Percentiles rank a stretch among this genome's conserved stretches.
These are phyloP conservation scores for Lachancea sp. DNA, from an alignment of 805 yeast species.

Conservation along the genomic window DNA sequence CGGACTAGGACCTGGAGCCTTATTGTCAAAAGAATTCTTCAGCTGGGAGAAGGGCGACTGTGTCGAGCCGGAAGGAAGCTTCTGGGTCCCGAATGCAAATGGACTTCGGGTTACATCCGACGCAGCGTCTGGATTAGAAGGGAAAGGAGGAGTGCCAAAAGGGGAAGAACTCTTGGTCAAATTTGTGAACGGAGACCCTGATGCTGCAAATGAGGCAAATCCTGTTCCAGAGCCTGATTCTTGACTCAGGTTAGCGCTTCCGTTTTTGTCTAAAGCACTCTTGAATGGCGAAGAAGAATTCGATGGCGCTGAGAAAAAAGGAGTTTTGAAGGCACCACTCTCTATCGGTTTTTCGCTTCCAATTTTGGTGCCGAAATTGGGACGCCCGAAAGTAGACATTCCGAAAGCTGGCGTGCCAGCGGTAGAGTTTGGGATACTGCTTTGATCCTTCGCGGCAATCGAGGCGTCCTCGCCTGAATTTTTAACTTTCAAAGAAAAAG, in stretches of 20 bases:
- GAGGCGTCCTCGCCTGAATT: too few relatives aligned
- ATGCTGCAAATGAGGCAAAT: constrained; percentile 3
- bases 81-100: background rate
- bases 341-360: background rate
- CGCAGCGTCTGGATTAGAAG: background rate
- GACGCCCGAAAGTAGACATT: background rate
- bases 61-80: background rate
- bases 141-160: background rate
- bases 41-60: background rate
- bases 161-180: background rate
- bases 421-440: background rate
- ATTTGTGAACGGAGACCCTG: constrained; percentile 2
- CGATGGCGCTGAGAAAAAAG: constrained; percentile 15
- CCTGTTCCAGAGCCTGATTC: background rate
- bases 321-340: background rate
- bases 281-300: constrained; percentile 12
- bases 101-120: background rate
- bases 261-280: background rate
- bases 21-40: background rate
- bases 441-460: background rate
- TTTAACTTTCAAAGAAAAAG: background rate
- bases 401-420: background rate
- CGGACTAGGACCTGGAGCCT: background rate
- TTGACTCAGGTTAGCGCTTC: background rate
- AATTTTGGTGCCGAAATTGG: background rate